Conservation (phyloP, 2,329 filamentous ascomycete genomes). For the Venturia pyrina region DNA sequence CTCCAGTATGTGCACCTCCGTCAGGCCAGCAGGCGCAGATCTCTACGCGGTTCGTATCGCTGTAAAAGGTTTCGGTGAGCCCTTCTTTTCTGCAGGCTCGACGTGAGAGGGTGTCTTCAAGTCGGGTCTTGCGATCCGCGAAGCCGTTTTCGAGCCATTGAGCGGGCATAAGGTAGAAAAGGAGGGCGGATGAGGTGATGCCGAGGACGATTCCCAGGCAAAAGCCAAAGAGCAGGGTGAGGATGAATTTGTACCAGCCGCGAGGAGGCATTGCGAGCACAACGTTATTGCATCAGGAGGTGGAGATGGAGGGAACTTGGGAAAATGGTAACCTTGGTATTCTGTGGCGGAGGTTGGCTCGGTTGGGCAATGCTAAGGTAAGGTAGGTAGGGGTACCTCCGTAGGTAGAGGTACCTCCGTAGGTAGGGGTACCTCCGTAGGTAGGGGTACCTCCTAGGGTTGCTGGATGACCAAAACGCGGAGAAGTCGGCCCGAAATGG, state of each 20-base stretch:
- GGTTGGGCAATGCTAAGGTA: no score
- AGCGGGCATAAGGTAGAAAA: slow-evolving; percentile 8
- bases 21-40: slow-evolving; percentile 10
- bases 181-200: slow-evolving; percentile 9
- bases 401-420: no score
- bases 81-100: slow-evolving; percentile 4
- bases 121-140: slow-evolving; percentile 1
- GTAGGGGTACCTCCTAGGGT: no score
- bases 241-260: slow-evolving; percentile 10
- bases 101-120: neutral
- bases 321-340: neutral
- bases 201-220: slow-evolving; percentile 10
- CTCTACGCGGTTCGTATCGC: slow-evolving; percentile 1
- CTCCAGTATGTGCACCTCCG: neutral
- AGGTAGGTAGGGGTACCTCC: no score
- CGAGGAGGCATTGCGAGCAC: slow-evolving; percentile 4
- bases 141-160: slow-evolving; percentile 12
- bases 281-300: neutral
- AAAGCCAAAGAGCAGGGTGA: slow-evolving; percentile 10
- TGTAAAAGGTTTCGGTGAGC: neutral
- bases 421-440: no score
- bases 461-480: neutral
- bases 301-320: neutral
- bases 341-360: no score
- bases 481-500: neutral